A percentile compares a stretch with the other conserved stretches of the same genome.
Conservation (phyloP, 1,284 basidiomycete genomes). For the Mrakiaceae sp. region DNA sequence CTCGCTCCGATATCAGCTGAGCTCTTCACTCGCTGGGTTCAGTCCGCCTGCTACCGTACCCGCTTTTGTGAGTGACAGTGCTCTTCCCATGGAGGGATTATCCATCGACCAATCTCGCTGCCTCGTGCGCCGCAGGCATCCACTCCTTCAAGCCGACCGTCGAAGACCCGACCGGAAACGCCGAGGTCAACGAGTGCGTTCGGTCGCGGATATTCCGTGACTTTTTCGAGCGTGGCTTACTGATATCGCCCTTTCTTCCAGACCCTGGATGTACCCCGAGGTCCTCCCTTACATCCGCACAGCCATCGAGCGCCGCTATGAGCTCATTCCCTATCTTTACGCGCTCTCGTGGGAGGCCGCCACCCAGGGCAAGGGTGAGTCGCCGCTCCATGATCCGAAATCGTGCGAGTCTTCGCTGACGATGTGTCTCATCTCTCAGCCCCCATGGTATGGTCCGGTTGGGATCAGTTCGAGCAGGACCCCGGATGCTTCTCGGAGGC, state of each 20-base stretch:
- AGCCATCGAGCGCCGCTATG: constrained; percentile 37
- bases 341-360: constrained; percentile 7
- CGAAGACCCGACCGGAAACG: constrained; percentile 30
- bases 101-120: neutral
- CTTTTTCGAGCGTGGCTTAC: too few relatives aligned
- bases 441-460: constrained; percentile 35
- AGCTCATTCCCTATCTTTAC: constrained; percentile 32
- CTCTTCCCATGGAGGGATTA: neutral
- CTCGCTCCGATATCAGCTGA: constrained; percentile 20
- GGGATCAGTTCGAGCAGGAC: constrained; percentile 34
- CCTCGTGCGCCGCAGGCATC: constrained; percentile 22
- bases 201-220: too few relatives aligned
- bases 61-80: constrained; percentile 7
- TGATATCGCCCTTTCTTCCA: too few relatives aligned
- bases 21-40: constrained; percentile 38
- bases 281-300: constrained; percentile 33
- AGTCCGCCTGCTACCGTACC: constrained; percentile 25
- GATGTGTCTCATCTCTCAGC: neutral
- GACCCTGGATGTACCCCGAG: constrained; percentile 39
- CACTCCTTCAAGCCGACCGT: constrained; percentile 38
- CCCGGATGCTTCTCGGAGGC: constrained; percentile 30
- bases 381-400: too few relatives aligned
- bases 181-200: constrained; percentile 28
- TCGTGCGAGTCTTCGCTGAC: too few relatives aligned
- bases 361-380: neutral